Evolutionary conservation across 2,329 filamentous ascomycete genomes (phyloP), one percentile per base, ranked within the genome.

Genomic region (Aquanectria penicillioides): DNA sequence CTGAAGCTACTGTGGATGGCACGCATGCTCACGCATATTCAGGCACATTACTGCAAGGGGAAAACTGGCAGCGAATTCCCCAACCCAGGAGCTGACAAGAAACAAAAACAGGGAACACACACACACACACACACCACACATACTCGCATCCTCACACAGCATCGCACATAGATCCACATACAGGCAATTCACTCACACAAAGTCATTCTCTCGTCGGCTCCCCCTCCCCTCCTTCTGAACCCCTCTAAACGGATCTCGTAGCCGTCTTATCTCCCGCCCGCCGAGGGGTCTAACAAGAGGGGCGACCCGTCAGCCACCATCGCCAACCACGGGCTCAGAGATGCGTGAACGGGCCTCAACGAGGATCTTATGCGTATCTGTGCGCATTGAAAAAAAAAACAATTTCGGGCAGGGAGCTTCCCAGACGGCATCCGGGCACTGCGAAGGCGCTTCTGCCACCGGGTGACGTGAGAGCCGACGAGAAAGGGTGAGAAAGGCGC

Each of bases 371-470:
- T 40, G 25, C 47, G 46, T 53, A 60, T 57, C 54, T 68, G 64
- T 68, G 66, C 61, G 59, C 53, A 64, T 50, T 33, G 28, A 40
- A 18, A 41, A 41, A 51, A 58, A 62, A 41, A 64, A 54, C 57
- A 60, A 58, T 67, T 57, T 63, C 54, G 60, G 54, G 56, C 66
- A 69, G 66, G 66, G 66, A 68, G 64, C 58, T 63, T n/a, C 61
- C 62, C 54, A 54, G 61, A 18, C 29, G 50, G 23, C 34, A 49
- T 22, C 55, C 58, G 56, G 49, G 57, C 52, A 55, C 49, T 36
- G 51, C 57, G 59, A 66, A 33, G 55, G 52, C 63, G 60, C 58
- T 57, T 56, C 50, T 56, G 54, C 65, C 65, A 57, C 61, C 47
- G 53, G 59, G 61, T 59, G 65, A 64, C 60, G 37, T 56, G 58